A percentile compares a stretch with the other conserved stretches of the same genome.
Evolutionary conservation across 1,284 basidiomycete species (phyloP).

Genomic region (Singerocomus inundabilis): DNA sequence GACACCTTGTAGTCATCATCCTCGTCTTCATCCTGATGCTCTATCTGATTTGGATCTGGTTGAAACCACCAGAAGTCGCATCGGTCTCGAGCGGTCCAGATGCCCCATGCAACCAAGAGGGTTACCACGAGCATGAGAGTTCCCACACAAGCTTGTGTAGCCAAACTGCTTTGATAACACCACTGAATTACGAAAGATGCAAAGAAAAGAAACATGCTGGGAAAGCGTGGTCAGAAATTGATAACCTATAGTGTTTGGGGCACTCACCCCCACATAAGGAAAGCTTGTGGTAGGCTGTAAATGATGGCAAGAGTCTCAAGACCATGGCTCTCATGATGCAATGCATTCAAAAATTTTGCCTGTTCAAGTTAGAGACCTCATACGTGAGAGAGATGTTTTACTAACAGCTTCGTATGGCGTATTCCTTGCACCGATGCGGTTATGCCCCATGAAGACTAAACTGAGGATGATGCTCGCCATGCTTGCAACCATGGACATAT

Average conservation of each 20-base stretch:
- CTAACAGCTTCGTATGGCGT: constrained; percentile 32
- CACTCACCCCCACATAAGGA: constrained; percentile 42
- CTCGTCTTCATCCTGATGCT: background rate
- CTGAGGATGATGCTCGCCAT: constrained; percentile 41
- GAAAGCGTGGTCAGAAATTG: constrained; percentile 1
- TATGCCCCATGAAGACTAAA: constrained; percentile 39
- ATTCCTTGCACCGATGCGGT: constrained; percentile 31
- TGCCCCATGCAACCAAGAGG: constrained; percentile 23
- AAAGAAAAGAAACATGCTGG: constrained; percentile 32
- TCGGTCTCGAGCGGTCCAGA: constrained; percentile 24
- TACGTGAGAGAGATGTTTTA: background rate
- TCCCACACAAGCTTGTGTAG: constrained; percentile 7
- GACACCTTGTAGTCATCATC: background rate
- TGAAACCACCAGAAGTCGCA: constrained; percentile 28
- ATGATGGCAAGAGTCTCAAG: constrained; percentile 38
- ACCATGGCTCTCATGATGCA: constrained; percentile 29
- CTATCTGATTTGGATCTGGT: constrained; percentile 13
- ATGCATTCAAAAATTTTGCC: constrained; percentile 29
- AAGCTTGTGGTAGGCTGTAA: constrained; percentile 38
- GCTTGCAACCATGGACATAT: constrained; percentile 41
- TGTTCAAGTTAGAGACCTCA: constrained; percentile 9
- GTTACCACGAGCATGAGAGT: constrained; percentile 2
- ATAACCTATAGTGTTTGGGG: background rate
- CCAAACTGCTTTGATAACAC: constrained; percentile 7
- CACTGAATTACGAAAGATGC: constrained; percentile 30